phyloP scores from a whole-genome alignment of 1,284 basidiomycete species.

The Moesziomyces sp. region DNA sequence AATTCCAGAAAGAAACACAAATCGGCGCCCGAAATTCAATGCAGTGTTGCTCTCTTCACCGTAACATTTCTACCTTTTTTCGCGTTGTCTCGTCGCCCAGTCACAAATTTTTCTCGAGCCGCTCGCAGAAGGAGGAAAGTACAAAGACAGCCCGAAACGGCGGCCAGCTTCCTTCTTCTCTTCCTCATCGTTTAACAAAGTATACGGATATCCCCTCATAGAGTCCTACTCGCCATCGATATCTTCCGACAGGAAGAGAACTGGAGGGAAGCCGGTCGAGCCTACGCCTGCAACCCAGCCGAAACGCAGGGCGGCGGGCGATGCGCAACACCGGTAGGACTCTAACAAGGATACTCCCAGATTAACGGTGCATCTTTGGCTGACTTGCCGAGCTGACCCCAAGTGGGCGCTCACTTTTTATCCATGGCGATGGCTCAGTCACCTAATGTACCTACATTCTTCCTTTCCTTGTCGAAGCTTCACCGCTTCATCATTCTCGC shows the following conservation, averaged over 20 bases:
- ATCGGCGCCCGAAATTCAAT: too few relatives aligned
- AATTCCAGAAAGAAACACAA: too few relatives aligned
- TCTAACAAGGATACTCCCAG: constrained; percentile 53
- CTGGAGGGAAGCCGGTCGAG: constrained; percentile 44
- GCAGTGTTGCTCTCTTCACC: too few relatives aligned
- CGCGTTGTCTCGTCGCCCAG: too few relatives aligned
- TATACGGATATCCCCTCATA: constrained; percentile 53
- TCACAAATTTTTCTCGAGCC: too few relatives aligned
- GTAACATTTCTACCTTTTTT: too few relatives aligned
- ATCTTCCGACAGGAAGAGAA: constrained; percentile 50
- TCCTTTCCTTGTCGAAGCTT: background rate
- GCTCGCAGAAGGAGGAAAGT: background rate
- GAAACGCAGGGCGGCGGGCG: constrained; percentile 14
- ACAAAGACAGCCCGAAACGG: background rate
- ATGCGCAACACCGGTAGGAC: constrained; percentile 37
- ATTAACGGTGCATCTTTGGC: constrained; percentile 56
- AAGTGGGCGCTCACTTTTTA: constrained; percentile 4
- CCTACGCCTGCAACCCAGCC: constrained; percentile 25
- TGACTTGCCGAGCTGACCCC: constrained; percentile 42
- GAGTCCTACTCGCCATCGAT: constrained; percentile 52
- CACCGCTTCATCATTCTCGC: background rate
- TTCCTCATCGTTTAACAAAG: constrained; percentile 56
- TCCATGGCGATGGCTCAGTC: constrained; percentile 52
- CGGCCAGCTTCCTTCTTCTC: constrained; percentile 17
- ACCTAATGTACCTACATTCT: constrained; percentile 53